phyloP scores from a whole-genome alignment of 768 basidiomycete species.

The Boletus rex-veris region DNA sequence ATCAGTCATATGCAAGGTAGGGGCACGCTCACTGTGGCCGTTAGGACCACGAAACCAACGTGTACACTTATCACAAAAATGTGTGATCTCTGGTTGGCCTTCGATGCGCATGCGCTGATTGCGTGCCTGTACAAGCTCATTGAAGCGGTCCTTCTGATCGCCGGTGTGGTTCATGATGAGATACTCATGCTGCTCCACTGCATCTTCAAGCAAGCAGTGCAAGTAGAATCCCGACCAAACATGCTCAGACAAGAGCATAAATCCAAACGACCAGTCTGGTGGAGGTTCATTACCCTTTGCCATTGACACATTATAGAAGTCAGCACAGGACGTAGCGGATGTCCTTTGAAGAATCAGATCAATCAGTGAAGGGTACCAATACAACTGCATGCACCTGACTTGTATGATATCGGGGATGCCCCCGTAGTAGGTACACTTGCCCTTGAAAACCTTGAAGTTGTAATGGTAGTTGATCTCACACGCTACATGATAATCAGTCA shows the following conservation, averaged over 20 bases:
- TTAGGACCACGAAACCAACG: neutral
- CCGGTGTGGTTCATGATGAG: neutral
- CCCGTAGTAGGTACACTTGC: neutral
- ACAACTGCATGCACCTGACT: neutral
- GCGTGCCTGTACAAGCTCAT: neutral
- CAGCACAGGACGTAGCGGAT: neutral
- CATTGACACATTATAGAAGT: neutral
- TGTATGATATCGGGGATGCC: neutral
- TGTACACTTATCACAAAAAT: constrained; percentile 7
- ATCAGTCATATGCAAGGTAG: too few species aligned
- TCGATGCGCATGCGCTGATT: neutral
- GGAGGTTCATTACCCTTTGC: neutral
- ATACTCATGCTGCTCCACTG: neutral
- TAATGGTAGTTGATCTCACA: constrained; percentile 3
- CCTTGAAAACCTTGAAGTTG: constrained; percentile 2
- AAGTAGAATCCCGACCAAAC: neutral
- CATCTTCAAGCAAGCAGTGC: constrained; percentile 6
- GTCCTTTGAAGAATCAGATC: neutral
- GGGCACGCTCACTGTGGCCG: neutral
- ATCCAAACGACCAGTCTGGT: neutral
- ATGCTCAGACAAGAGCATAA: neutral
- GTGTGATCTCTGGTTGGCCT: neutral
- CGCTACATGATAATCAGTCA: neutral
- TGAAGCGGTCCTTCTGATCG: neutral
- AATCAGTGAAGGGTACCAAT: too few species aligned